Evolutionary conservation across 208 protist genomes (phyloP).

Genomic region (Leishmania aethiopica): DNA sequence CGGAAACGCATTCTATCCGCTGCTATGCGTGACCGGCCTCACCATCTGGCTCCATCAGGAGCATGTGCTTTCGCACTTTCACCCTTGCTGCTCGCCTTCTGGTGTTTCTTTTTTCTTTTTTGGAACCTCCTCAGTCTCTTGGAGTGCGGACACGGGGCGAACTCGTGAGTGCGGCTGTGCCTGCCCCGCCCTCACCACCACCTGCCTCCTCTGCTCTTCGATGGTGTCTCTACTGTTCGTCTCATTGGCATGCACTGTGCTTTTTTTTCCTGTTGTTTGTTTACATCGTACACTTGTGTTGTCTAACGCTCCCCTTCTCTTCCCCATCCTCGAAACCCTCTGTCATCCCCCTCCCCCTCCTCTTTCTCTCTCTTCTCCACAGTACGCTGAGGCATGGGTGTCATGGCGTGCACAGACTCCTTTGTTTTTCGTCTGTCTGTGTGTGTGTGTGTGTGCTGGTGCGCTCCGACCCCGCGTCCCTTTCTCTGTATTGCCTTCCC

Average conservation of each 20-base stretch:
- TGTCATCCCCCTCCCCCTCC: no score
- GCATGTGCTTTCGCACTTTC: background rate
- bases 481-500: no score
- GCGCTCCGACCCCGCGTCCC: background rate
- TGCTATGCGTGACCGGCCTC: background rate
- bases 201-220: background rate
- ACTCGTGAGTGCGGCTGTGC: background rate
- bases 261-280: background rate
- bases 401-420: no score
- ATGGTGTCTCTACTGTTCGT: conserved; percentile 6
- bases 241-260: background rate
- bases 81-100: background rate
- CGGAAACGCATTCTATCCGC: background rate
- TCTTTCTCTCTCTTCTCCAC: conserved; percentile 5
- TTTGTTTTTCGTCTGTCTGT: background rate
- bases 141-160: background rate
- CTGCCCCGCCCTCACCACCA: background rate
- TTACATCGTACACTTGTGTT: background rate
- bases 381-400: background rate
- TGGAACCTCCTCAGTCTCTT: background rate
- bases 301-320: background rate
- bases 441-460: background rate
- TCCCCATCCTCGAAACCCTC: background rate
- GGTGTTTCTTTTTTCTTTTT: background rate
- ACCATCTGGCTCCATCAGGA: no score